Evolutionary conservation across 2,329 filamentous ascomycete species (phyloP).

Genomic region (Herpomyces periplanetae): DNA sequence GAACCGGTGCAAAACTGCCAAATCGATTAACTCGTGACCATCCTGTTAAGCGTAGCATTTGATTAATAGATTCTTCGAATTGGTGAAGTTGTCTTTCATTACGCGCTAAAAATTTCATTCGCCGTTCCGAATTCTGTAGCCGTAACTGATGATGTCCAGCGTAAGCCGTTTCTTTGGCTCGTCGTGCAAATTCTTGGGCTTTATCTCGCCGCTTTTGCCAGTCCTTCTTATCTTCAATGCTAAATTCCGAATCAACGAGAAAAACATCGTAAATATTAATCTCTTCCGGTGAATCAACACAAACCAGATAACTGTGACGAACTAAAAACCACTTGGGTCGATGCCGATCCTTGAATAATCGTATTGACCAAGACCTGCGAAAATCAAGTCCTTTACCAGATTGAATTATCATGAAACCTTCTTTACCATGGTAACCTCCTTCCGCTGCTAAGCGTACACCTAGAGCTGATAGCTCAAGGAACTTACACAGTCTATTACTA

Average conservation of each 20-base stretch:
- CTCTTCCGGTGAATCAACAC: conserved; percentile 88
- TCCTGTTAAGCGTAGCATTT: conserved; percentile 41
- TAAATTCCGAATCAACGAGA: conserved; percentile 62
- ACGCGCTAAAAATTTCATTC: conserved; percentile 54
- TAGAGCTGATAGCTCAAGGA: conserved; percentile 67
- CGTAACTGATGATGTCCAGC: conserved; percentile 48
- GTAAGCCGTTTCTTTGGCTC: conserved; percentile 19
- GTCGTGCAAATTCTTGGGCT: conserved; percentile 20
- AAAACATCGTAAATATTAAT: conserved; percentile 98
- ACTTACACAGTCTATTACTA: conserved; percentile 78
- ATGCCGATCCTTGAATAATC: conserved; percentile 40
- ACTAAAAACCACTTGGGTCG: conserved; percentile 90
- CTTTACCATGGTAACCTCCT: conserved; percentile 87
- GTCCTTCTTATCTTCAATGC: conserved; percentile 32
- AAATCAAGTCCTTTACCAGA: conserved; percentile 64
- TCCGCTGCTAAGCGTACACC: conserved; percentile 77
- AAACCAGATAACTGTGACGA: conserved; percentile 86
- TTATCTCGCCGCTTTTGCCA: conserved; percentile 11
- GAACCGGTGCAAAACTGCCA: conserved; percentile 64
- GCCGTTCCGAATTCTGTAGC: conserved; percentile 63
- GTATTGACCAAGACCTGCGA: conserved; percentile 34
- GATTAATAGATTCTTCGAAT: conserved; percentile 63
- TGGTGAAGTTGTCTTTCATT: conserved; percentile 63
- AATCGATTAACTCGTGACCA: conserved; percentile 63
- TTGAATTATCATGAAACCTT: conserved; percentile 68